phyloP scores from a whole-genome alignment of 192 early-diverging fungal genomes.

The Glomus cerebriforme region DNA sequence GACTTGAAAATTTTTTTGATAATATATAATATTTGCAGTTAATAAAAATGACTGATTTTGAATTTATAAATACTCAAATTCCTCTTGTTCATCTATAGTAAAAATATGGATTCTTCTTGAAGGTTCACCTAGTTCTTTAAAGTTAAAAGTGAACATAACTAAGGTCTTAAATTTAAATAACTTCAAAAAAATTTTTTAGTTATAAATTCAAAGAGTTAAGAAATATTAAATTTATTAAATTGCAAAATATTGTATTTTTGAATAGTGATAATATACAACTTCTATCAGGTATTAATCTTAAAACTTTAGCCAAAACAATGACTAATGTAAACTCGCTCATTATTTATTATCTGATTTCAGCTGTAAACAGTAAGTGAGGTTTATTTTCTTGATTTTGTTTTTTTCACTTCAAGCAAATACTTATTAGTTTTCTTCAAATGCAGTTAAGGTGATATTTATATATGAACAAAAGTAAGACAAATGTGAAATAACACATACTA shows the following conservation, averaged over 20 bases:
- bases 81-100: too few relatives aligned
- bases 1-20: too few relatives aligned
- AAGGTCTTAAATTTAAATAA: neutral
- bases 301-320: neutral
- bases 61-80: too few relatives aligned
- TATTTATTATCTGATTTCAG: slow-evolving; percentile 13
- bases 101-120: slow-evolving; percentile 23
- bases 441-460: slow-evolving; percentile 11
- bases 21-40: too few relatives aligned
- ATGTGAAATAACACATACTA: slow-evolving; percentile 25
- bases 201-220: neutral
- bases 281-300: neutral
- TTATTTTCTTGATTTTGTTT: slow-evolving; percentile 16
- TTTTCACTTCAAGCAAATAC: slow-evolving; percentile 20
- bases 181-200: neutral
- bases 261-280: neutral
- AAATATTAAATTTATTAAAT: neutral
- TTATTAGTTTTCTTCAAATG: slow-evolving; percentile 27
- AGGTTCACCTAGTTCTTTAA: neutral
- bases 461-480: neutral
- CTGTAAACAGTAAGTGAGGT: slow-evolving; percentile 17
- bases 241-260: slow-evolving; percentile 14
- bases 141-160: slow-evolving; percentile 6
- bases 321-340: neutral
- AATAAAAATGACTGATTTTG: too few relatives aligned